A percentile compares a stretch with the other conserved stretches of the same genome.
phyloP scores from a whole-genome alignment of 805 yeast genomes.

The Wickerhamomyces chambardii region DNA sequence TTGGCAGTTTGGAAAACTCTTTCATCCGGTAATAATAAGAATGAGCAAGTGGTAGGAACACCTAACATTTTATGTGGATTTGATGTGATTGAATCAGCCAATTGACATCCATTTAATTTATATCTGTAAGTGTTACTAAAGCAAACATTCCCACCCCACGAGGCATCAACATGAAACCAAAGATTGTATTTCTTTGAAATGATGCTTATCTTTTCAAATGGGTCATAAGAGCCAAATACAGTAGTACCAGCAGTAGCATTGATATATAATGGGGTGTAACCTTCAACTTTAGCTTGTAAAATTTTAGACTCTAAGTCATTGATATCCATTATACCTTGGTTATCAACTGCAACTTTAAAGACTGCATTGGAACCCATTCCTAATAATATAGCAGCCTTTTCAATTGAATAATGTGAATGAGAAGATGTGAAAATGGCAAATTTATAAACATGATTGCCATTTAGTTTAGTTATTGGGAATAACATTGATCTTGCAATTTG shows the following conservation, averaged over 20 bases:
- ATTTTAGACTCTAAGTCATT: slow-evolving; percentile 38
- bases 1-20: slow-evolving; percentile 59
- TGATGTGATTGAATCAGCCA: slow-evolving; percentile 69
- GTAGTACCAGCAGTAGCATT: slow-evolving; percentile 89
- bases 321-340: slow-evolving; percentile 48
- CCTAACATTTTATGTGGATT: slow-evolving; percentile 89
- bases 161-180: slow-evolving; percentile 85
- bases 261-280: slow-evolving; percentile 64
- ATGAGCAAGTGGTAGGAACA: slow-evolving; percentile 73
- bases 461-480: slow-evolving; percentile 59
- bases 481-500: slow-evolving; percentile 64
- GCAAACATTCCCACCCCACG: slow-evolving; percentile 85
- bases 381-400: slow-evolving; percentile 67
- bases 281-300: slow-evolving; percentile 32
- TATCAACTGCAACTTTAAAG: slow-evolving; percentile 51
- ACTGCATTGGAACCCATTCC: slow-evolving; percentile 63
- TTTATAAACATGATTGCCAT: slow-evolving; percentile 43
- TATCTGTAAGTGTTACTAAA: slow-evolving; percentile 42
- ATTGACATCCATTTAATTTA: slow-evolving; percentile 48
- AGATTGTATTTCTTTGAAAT: slow-evolving; percentile 44
- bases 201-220: slow-evolving; percentile 42
- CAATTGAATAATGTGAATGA: slow-evolving; percentile 76
- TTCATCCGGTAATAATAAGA: slow-evolving; percentile 64
- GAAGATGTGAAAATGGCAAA: slow-evolving; percentile 66
- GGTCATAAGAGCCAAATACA: slow-evolving; percentile 78